Percentiles rank a stretch among this genome's conserved stretches.
Evolutionary conservation across 2,329 filamentous ascomycete genomes (phyloP).

Genomic region (Penicillium digitatum): DNA sequence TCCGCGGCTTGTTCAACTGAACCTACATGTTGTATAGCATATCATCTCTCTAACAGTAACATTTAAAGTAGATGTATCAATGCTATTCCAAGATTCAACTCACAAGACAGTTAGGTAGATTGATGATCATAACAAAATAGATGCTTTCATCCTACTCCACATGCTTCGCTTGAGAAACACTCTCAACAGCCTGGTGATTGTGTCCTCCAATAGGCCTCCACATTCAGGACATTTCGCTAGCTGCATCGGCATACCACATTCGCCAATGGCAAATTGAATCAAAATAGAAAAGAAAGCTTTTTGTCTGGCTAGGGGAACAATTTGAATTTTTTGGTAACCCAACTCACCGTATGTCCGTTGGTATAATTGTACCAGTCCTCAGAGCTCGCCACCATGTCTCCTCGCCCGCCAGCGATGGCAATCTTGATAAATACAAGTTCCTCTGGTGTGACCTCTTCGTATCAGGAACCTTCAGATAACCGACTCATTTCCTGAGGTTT

Average conservation of each 20-base stretch:
- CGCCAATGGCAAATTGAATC: constrained; percentile 30
- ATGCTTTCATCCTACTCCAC: constrained; percentile 2
- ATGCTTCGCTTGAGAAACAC: constrained; percentile 3
- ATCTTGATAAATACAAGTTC: constrained; percentile 10
- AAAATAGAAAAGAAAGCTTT: too few species aligned
- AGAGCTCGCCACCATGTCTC: constrained; percentile 12
- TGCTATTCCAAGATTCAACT: neutral
- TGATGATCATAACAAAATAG: neutral
- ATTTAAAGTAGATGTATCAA: neutral
- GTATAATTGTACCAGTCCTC: constrained; percentile 15
- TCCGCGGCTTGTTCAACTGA: neutral
- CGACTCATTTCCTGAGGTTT: constrained; percentile 1
- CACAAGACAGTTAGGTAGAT: neutral
- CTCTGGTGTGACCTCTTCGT: constrained; percentile 7
- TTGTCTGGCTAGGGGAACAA: neutral
- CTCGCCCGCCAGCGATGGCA: constrained; percentile 8
- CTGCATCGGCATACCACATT: constrained; percentile 33
- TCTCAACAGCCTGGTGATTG: constrained; percentile 2
- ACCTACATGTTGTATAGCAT: neutral
- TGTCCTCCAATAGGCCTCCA: constrained; percentile 9
- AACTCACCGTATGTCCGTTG: constrained; percentile 13
- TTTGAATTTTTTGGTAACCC: neutral
- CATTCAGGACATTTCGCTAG: constrained; percentile 23
- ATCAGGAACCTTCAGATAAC: neutral
- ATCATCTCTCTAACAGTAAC: neutral